Conservation (phyloP, 2,329 filamentous ascomycete genomes). For the Trichoderma sp. region DNA sequence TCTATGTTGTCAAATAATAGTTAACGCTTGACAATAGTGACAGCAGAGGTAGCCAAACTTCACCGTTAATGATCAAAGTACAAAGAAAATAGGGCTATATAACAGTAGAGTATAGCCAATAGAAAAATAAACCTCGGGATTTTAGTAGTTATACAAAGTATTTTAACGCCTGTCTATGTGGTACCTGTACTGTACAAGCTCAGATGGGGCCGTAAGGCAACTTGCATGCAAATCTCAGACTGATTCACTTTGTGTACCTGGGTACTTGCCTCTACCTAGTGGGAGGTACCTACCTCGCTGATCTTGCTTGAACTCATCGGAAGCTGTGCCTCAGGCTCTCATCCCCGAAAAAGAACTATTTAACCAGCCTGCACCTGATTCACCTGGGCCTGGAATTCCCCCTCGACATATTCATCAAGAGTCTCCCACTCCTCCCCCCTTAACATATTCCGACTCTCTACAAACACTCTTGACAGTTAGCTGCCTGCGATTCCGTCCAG, state of each 20-base stretch:
- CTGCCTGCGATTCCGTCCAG: neutral
- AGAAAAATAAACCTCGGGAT: neutral
- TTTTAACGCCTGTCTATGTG: neutral
- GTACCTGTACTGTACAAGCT: too few relatives aligned
- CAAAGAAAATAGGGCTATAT: fast-evolving
- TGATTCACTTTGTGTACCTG: neutral
- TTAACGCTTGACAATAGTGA: neutral
- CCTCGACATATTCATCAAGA: fast-evolving
- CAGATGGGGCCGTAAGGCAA: neutral
- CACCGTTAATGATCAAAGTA: neutral
- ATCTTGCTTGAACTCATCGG: neutral
- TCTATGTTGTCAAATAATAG: neutral
- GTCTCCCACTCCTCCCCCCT: neutral
- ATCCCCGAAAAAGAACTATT: neutral
- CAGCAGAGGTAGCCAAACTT: neutral
- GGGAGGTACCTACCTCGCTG: neutral
- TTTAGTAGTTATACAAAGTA: neutral
- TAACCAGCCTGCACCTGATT: neutral
- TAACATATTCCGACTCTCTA: neutral
- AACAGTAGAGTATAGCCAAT: neutral
- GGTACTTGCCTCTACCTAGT: too few relatives aligned
- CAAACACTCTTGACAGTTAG: neutral
- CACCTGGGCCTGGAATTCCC: neutral
- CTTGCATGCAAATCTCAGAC: neutral
- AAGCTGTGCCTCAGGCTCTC: neutral